Evolutionary conservation across 1,284 basidiomycete genomes (phyloP).

Genomic region (Cryptococcus jaspeensis): DNA sequence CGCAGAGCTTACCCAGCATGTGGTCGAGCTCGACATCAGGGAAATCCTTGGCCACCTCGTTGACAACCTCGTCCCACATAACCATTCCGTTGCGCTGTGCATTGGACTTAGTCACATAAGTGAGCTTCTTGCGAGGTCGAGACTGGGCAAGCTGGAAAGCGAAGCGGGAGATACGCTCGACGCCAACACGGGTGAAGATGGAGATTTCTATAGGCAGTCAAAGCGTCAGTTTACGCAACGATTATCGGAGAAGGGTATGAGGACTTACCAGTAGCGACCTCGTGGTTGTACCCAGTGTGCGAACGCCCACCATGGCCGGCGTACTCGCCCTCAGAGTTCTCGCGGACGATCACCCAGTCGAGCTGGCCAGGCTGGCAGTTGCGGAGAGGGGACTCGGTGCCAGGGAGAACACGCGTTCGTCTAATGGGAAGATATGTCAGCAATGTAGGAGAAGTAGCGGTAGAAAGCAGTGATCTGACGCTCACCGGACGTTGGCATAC

Average conservation of each 20-base stretch:
- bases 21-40: constrained; percentile 56
- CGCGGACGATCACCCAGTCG: constrained; percentile 58
- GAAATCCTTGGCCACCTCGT: constrained; percentile 57
- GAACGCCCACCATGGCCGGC: constrained; percentile 58
- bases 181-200: constrained; percentile 56
- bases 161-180: constrained; percentile 58
- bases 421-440: background rate
- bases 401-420: constrained; percentile 57
- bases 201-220: constrained; percentile 47
- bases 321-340: constrained; percentile 62
- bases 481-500: constrained; percentile 57
- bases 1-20: constrained; percentile 1
- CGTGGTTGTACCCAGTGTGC: constrained; percentile 47
- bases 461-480: background rate
- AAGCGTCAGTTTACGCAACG: constrained; percentile 35
- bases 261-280: constrained; percentile 45
- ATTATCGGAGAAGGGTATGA: constrained; percentile 50
- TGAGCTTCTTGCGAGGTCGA: constrained; percentile 57
- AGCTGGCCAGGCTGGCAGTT: constrained; percentile 45
- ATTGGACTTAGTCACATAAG: constrained; percentile 59
- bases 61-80: constrained; percentile 52
- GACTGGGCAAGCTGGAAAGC: constrained; percentile 59
- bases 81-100: constrained; percentile 50
- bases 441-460: background rate
- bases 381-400: constrained; percentile 56